Conservation (phyloP, 805 yeast species). For the Schizosaccharomyces japonicus region DNA sequence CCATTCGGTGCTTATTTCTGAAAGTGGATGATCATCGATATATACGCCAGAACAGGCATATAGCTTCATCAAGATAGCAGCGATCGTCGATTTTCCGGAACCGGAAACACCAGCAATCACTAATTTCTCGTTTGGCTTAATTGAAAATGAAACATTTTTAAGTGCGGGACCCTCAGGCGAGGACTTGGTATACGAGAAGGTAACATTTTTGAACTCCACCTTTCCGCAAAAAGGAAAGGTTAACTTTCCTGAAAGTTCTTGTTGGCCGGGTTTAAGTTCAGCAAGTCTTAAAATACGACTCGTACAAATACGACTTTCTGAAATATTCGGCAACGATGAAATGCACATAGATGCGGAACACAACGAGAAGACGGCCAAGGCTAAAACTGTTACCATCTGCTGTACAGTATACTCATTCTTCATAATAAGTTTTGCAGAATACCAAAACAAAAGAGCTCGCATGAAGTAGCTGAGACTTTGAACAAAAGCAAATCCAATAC, state of each 20-base stretch:
- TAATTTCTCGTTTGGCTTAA: constrained; percentile 27
- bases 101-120: constrained; percentile 77
- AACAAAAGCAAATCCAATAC: constrained; percentile 15
- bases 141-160: constrained; percentile 20
- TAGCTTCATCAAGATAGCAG: constrained; percentile 34
- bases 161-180: constrained; percentile 21
- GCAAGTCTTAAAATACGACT: constrained; percentile 9
- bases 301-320: constrained; percentile 35
- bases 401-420: constrained; percentile 28
- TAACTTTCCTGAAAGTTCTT: neutral
- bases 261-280: constrained; percentile 6
- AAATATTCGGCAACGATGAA: constrained; percentile 49
- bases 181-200: constrained; percentile 12
- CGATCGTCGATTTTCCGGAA: constrained; percentile 67
- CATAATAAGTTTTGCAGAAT: constrained; percentile 54
- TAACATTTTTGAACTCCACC: constrained; percentile 1
- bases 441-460: constrained; percentile 54
- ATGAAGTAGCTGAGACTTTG: constrained; percentile 20
- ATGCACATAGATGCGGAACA: constrained; percentile 37
- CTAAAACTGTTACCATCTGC: constrained; percentile 44
- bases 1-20: constrained; percentile 21
- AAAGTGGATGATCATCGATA: constrained; percentile 27
- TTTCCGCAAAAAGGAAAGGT: neutral
- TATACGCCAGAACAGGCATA: constrained; percentile 20
- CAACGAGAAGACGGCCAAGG: constrained; percentile 51